Conservation (phyloP, 2,329 filamentous ascomycete species). For the Colletotrichum godetiae region DNA sequence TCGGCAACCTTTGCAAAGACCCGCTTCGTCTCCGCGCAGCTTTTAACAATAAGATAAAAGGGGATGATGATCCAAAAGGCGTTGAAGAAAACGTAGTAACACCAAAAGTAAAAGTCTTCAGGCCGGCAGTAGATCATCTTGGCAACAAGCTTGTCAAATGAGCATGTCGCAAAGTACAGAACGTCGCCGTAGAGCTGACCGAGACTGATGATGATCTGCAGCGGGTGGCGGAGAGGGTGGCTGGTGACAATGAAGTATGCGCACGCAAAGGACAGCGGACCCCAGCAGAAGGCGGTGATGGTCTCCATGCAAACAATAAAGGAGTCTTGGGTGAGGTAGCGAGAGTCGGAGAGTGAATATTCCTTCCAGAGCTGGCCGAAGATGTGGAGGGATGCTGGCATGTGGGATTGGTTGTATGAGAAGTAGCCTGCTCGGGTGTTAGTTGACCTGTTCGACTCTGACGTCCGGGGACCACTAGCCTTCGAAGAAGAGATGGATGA, state of each 20-base stretch:
- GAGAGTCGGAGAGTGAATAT: constrained; percentile 66
- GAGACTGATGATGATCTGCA: constrained; percentile 59
- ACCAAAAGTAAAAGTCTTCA: constrained; percentile 63
- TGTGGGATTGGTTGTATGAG: constrained; percentile 53
- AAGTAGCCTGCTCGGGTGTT: constrained; percentile 57
- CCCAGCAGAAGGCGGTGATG: constrained; percentile 64
- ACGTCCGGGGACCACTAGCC: constrained; percentile 37
- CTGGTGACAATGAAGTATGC: constrained; percentile 56
- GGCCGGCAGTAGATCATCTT: constrained; percentile 60
- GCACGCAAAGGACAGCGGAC: constrained; percentile 61
- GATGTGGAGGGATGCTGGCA: constrained; percentile 53
- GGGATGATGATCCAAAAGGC: constrained; percentile 66
- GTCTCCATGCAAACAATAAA: constrained; percentile 69
- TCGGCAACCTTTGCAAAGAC: constrained; percentile 44
- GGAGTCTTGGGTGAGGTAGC: constrained; percentile 63
- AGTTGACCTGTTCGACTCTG: neutral
- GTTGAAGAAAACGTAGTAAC: constrained; percentile 64
- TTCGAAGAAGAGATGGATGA: constrained; percentile 57
- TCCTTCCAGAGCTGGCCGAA: constrained; percentile 70
- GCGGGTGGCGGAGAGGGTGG: constrained; percentile 59
- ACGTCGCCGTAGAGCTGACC: constrained; percentile 64
- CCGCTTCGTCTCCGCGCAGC: constrained; percentile 39
- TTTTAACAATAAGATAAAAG: constrained; percentile 43
- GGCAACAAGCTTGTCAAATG: constrained; percentile 53
- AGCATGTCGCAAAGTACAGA: constrained; percentile 62